Evolutionary conservation across 345 rosid species (phyloP), one percentile per base, ranked within the genome.

Genomic region (Salix brachista): DNA sequence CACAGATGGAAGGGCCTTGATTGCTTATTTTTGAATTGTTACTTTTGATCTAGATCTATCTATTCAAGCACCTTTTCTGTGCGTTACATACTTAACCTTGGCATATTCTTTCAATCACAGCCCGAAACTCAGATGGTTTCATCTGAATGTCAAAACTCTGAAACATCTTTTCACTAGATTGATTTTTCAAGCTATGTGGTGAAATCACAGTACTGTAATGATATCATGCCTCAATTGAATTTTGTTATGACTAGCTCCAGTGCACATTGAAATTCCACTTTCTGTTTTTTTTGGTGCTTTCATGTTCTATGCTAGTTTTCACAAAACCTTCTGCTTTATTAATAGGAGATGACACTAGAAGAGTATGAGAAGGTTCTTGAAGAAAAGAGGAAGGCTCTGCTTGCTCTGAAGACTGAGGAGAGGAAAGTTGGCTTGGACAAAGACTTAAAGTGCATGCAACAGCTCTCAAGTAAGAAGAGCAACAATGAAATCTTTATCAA

Each of bases 321-420:
- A 62, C 9, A 5, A 56, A 23, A 21, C 10, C 41, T 28, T 67
- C 28, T 54, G 3, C 19, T 48, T 39, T 23, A 10, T 30, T 37
- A 4, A 36, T 83, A 96, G 99, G 96, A 96, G 83, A 96, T 94
- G 99, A 96, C 99, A 37, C 72, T 94, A 78, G 98, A 92, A 80
- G 98, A 96, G 88, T 96, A 96, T 79, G 87, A 96, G 87, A 96
- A 92, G 81, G 80, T 96, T 41, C 91, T 67, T 28, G 97, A 91
- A 81, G 97, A 94, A 85, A 91, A 89, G 85, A 91, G 87, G 81
- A 94, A 94, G 82, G 87, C 91, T 65, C 80, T 96, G 86, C 88
- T 83, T 39, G 84, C 89, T 1, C 66, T 80, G 82, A 90, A 85
- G 84, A 71, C 92, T 34, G 90, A 89, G 85, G 96, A 88, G 75